A percentile compares a stretch with the other conserved stretches of the same genome.
These are phyloP conservation scores for Debaryomyces subglobosus DNA, from an alignment of 1,139 yeast species.

Conservation along the genomic window DNA sequence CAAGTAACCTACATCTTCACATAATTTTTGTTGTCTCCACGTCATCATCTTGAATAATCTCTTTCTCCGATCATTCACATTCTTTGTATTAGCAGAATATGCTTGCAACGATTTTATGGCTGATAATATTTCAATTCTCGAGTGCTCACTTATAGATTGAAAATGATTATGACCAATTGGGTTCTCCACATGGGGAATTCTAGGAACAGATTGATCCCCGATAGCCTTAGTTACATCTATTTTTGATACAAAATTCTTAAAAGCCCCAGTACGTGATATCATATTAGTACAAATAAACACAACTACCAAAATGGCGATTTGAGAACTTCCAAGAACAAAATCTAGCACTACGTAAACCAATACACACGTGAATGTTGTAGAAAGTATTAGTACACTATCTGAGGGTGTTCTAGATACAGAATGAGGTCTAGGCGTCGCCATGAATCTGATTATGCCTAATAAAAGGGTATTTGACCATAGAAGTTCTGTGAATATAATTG, in stretches of 20 bases:
- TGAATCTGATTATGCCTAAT: not conserved
- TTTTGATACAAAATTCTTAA: constrained; percentile 13
- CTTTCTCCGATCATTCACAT: constrained; percentile 49
- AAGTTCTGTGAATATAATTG: not conserved
- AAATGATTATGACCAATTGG: constrained; percentile 16
- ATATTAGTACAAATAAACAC: constrained; percentile 30
- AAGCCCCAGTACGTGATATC: constrained; percentile 26
- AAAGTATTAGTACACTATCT: constrained; percentile 12
- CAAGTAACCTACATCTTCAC: constrained; percentile 57
- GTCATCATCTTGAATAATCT: constrained; percentile 51
- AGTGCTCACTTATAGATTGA: constrained; percentile 19
- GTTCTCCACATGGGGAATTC: not conserved
- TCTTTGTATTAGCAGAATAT: constrained; percentile 44
- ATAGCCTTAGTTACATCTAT: not conserved
- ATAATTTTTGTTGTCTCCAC: constrained; percentile 57
- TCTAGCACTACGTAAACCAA: constrained; percentile 10
- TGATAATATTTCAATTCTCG: constrained; percentile 42
- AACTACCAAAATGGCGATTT: constrained; percentile 24
- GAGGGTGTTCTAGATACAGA: constrained; percentile 1
- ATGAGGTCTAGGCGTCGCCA: not conserved
- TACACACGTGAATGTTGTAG: constrained; percentile 11
- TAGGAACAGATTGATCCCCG: not conserved
- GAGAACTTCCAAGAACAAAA: constrained; percentile 8
- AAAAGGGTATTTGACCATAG: not conserved
- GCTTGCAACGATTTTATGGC: constrained; percentile 54